phyloP scores from a whole-genome alignment of 768 basidiomycete species.

The Boletus pseudo-olivaceus region DNA sequence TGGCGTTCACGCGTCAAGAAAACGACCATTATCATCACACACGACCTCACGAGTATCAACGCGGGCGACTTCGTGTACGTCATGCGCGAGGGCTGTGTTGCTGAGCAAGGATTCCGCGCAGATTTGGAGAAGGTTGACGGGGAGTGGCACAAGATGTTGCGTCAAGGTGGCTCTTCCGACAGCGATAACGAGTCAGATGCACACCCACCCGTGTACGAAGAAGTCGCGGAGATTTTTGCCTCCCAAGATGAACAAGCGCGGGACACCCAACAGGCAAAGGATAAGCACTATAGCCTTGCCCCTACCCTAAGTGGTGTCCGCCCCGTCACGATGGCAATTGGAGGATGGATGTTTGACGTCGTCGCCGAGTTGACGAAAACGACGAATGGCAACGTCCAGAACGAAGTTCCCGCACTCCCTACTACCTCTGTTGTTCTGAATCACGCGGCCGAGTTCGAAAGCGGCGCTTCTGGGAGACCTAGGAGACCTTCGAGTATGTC shows the following conservation, averaged over 20 bases:
- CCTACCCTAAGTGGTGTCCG: conserved; percentile 38
- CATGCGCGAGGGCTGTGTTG: conserved; percentile 72
- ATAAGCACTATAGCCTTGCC: conserved; percentile 43
- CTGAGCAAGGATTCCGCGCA: conserved; percentile 81
- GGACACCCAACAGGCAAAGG: conserved; percentile 20
- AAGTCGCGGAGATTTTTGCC: conserved; percentile 45
- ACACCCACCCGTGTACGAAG: conserved; percentile 32
- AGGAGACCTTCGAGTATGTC: conserved; percentile 33
- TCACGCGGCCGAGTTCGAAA: conserved; percentile 18
- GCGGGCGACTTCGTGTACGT: conserved; percentile 87
- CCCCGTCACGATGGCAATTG: conserved; percentile 49
- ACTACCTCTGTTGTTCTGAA: conserved; percentile 21
- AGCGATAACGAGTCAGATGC: conserved; percentile 34
- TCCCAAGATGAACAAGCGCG: conserved; percentile 42
- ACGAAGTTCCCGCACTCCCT: conserved; percentile 17
- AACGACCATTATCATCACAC: conserved; percentile 68
- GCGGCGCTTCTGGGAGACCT: conserved; percentile 17
- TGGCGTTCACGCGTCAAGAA: conserved; percentile 63
- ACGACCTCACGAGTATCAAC: conserved; percentile 84
- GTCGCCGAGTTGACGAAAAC: conserved; percentile 59
- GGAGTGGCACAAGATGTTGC: conserved; percentile 71
- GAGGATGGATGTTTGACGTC: conserved; percentile 86
- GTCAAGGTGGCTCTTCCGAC: conserved; percentile 54
- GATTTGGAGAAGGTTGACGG: conserved; percentile 68
- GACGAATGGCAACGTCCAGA: background rate